Base-by-base conservation (phyloP, 257 asterid genomes). In the Jacaranda copaia region DNA sequence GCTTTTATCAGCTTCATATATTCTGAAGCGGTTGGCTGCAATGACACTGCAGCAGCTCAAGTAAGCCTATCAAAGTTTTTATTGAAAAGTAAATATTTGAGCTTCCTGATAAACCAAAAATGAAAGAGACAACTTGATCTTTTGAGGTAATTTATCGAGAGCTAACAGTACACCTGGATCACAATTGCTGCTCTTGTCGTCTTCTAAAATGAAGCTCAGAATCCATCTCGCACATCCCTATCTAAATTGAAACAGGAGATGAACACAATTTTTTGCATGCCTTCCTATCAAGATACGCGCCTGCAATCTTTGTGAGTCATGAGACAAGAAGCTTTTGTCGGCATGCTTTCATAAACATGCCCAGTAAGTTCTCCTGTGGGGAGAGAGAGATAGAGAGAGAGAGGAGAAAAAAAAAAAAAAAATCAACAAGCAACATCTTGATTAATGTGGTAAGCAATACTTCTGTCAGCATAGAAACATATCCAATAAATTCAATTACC, bases 141-240 rank as follows among this genome's bases (percentile, higher is more conserved):
- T 35, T 51, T 62, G 18, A 40, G 43, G 63, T 55, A 49, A 66
- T 70, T 71, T 39, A 13, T 51, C 61, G 58, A 65, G 80, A 76
- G 8, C 57, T 68, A 25, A 57, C 13, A n/a, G 14, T 80, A 25
- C 32, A 90, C 99, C 97, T 96, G 98, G 84, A 96, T 89, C 82
- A 90, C 63, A 76, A 88, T 87, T 51, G 97, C 95, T n/a, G 98
- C 99, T 74, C 71, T 90, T 18, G 96, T 93, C 81, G 93, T 83
- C 82, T 77, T 85, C 93, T 91, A 82, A 89, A 90, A 49, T 90
- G 97, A 79, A 96, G 97, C 85, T 90, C 97, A 71, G 99, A 96
- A 83, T 92, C 94, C 98, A 96, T 91, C 55, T 97, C 98, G 67
- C 98, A 93, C 87, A 96, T 83, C 71, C 99, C 99, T 59, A 93